These are phyloP conservation scores for Blakeslea trispora DNA, from an alignment of 371 early-diverging fungal genomes.

Conservation along the genomic window DNA sequence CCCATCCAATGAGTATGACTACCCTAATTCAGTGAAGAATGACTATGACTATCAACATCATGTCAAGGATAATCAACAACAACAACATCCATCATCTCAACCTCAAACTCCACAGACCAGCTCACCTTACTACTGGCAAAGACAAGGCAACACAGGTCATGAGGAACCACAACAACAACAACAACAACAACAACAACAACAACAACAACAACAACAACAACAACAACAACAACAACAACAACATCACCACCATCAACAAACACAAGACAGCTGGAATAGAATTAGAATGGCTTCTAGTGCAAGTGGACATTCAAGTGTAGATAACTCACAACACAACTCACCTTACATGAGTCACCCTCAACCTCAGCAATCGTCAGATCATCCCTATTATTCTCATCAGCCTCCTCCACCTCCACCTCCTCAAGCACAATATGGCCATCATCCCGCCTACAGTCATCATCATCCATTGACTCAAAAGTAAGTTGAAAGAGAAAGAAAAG, in stretches of 20 bases:
- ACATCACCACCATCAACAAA: constrained; percentile 6
- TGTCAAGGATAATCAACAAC: constrained; percentile 5
- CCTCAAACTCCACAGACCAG: constrained; percentile 4
- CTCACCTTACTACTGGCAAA: constrained; percentile 28
- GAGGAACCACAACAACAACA: constrained; percentile 5
- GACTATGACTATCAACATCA: neutral
- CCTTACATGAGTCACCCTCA: constrained; percentile 25
- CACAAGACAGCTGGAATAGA: constrained; percentile 21
- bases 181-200: constrained; percentile 8
- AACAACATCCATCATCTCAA: neutral
- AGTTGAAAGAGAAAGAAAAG: neutral
- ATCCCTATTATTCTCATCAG: constrained; percentile 17
- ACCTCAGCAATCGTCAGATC: constrained; percentile 10
- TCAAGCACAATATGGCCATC: constrained; percentile 10
- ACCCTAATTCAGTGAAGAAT: too few species aligned
- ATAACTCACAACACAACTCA: constrained; percentile 21
- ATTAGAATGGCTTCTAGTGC: constrained; percentile 26
- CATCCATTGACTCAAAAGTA: constrained; percentile 14
- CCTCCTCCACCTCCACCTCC: constrained; percentile 10
- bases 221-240: constrained; percentile 9
- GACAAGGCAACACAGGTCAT: constrained; percentile 6
- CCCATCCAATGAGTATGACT: constrained; percentile 1
- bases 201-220: constrained; percentile 6
- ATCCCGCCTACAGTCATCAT: constrained; percentile 13
- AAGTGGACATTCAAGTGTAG: constrained; percentile 18